Percentiles rank a stretch among this genome's conserved stretches.
These are phyloP conservation scores for Exophiala aquamarina DNA, from an alignment of 2,329 filamentous ascomycete species.

Conservation along the genomic window DNA sequence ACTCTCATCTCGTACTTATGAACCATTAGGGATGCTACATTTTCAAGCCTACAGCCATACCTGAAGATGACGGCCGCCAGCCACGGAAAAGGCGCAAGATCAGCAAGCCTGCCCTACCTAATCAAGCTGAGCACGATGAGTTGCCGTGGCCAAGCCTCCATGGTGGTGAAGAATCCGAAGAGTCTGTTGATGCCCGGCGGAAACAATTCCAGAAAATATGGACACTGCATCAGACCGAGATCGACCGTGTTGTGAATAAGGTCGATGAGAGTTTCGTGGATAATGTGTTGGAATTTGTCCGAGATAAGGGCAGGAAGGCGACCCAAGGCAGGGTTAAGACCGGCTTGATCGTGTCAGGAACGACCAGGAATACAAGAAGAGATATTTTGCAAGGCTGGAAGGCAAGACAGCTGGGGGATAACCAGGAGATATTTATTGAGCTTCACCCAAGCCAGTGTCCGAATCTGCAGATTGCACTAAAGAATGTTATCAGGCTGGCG, in stretches of 20 bases:
- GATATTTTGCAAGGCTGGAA: constrained; percentile 14
- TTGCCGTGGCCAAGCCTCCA: constrained; percentile 39
- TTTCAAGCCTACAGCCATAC: constrained; percentile 14
- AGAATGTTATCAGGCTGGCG: constrained; percentile 45
- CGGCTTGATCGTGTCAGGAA: constrained; percentile 19
- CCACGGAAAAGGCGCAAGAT: constrained; percentile 61
- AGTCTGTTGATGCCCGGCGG: constrained; percentile 37
- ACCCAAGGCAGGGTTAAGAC: constrained; percentile 13
- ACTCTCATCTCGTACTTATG: background rate
- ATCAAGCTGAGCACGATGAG: constrained; percentile 18
- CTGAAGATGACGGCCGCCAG: constrained; percentile 32
- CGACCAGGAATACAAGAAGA: constrained; percentile 10
- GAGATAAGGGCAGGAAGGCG: background rate
- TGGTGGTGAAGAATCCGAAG: constrained; percentile 37
- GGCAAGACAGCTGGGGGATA: background rate
- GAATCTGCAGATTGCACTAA: constrained; percentile 47
- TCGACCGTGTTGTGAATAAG: constrained; percentile 40
- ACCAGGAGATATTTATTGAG: constrained; percentile 33
- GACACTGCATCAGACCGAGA: constrained; percentile 39
- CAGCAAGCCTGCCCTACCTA: constrained; percentile 35
- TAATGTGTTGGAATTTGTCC: constrained; percentile 30
- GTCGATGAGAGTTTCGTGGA: constrained; percentile 41
- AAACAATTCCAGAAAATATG: constrained; percentile 40
- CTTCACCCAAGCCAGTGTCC: constrained; percentile 46
- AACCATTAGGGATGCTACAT: constrained; percentile 26